Base-by-base conservation (phyloP, 192 early-diverging fungal genomes). In the Entomortierella beljakovae region DNA sequence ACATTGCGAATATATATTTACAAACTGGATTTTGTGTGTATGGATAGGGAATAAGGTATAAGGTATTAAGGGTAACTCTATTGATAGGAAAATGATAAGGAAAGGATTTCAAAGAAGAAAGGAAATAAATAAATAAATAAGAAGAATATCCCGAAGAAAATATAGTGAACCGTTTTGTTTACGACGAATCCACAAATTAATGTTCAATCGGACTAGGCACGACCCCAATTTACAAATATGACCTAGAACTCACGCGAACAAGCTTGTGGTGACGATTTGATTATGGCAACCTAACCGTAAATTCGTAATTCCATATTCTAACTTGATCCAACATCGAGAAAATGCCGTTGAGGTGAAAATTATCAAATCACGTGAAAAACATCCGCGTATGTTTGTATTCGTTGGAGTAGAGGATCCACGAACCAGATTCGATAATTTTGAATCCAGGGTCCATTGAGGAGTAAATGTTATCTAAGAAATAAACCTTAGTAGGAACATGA, bases 121-220 rank as follows among this genome's bases (percentile, higher is more conserved):
- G 20, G 29, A 28, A 55, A 52, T 0, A n/a, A n/a, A n/a, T n/a
- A n/a, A n/a, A n/a, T n/a, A n/a, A n/a, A n/a, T 26, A 23, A 7
- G 25, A 52, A 23, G 26, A 35, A 26, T 6, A 40, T 16, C 29
- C 10, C 9, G 48, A 53, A 26, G 38, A 49, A 20, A 70, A 52
- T 7, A 52, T 2, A 52, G 11, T 23, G 43, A 38, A 26, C n/a
- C 16, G n/a, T 51, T 42, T 72, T 51, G 62, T 51, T 31, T 57
- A 32, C 11, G n/a, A 49, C 22, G 64, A 22, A 43, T 53, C n/a
- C 33, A 49, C 50, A 18, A 13, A 52, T 55, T 54, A 51, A 71
- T 64, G 70, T 51, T 62, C 61, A 72, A 64, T n/a, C 59, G 70
- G 70, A 25, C 70, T 64, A 37, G 61, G 38, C 61, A 59, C 34